Percentiles rank a stretch among this genome's conserved stretches.
These are phyloP conservation scores for Eleusine coracana DNA, from an alignment of 176 grass and related monocot species.

Conservation along the genomic window DNA sequence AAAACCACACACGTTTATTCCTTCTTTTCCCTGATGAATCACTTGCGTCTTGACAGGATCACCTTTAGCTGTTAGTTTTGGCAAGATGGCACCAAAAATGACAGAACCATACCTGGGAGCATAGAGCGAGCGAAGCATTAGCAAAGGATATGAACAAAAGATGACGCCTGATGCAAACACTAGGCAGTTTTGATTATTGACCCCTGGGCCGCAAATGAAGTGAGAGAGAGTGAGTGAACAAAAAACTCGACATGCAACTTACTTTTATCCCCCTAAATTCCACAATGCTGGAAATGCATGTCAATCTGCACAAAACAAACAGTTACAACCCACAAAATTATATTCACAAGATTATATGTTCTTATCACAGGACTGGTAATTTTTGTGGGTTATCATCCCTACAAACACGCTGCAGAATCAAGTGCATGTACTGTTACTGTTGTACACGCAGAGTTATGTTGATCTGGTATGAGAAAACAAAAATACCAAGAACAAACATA, in stretches of 20 bases:
- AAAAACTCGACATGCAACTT: slow-evolving; percentile 39
- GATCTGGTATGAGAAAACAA: too few relatives aligned
- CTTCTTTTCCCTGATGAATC: slow-evolving; percentile 60
- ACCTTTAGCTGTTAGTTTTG: slow-evolving; percentile 71
- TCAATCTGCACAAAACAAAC: slow-evolving; percentile 59
- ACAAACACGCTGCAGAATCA: neutral
- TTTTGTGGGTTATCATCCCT: neutral
- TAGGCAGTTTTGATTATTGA: neutral
- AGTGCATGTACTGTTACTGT: slow-evolving; percentile 9
- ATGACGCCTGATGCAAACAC: neutral
- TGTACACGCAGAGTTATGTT: slow-evolving; percentile 7
- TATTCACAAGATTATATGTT: neutral
- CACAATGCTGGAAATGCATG: slow-evolving; percentile 93
- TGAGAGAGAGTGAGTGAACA: slow-evolving; percentile 3
- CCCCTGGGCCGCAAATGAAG: too few relatives aligned
- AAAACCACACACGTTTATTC: slow-evolving; percentile 77
- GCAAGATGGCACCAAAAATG: slow-evolving; percentile 73
- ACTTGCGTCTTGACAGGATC: slow-evolving; percentile 42
- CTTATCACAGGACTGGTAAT: neutral
- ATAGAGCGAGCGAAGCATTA: slow-evolving; percentile 24
- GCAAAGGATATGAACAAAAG: neutral
- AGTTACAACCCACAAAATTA: slow-evolving; percentile 28
- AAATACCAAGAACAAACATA: slow-evolving; percentile 22
- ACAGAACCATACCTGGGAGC: slow-evolving; percentile 82
- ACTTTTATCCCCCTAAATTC: slow-evolving; percentile 93